phyloP scores from a whole-genome alignment of 176 grass and related monocot species.

The Cocos nucifera region DNA sequence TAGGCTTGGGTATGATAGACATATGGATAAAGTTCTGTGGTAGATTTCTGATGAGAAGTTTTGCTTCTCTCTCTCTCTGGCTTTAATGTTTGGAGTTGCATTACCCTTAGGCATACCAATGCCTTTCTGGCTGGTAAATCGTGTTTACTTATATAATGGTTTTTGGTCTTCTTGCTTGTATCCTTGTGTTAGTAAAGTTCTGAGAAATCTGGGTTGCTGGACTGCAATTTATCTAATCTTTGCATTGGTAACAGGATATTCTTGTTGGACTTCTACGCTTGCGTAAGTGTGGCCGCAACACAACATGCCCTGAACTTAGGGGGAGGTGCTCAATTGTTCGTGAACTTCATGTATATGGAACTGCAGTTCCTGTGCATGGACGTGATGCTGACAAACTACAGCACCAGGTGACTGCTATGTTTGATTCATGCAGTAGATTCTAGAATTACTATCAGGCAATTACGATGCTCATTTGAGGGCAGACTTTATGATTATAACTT shows the following conservation, averaged over 20 bases:
- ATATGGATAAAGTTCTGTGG: too few relatives aligned
- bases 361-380: slow-evolving; percentile 92
- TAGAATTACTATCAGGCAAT: not conserved
- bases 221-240: not conserved
- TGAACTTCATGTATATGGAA: slow-evolving; percentile 98
- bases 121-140: too few relatives aligned
- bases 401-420: slow-evolving; percentile 54
- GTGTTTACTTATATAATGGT: too few relatives aligned
- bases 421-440: not conserved
- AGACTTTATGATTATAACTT: not conserved
- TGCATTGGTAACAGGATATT: slow-evolving; percentile 63
- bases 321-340: slow-evolving; percentile 94
- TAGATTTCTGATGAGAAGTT: too few relatives aligned
- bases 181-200: too few relatives aligned
- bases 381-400: slow-evolving; percentile 80
- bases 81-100: too few relatives aligned
- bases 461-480: not conserved
- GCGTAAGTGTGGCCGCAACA: slow-evolving; percentile 76
- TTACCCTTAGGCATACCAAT: too few relatives aligned
- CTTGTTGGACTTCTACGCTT: slow-evolving; percentile 69
- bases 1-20: too few relatives aligned
- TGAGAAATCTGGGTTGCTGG: too few relatives aligned
- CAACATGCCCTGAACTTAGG: slow-evolving; percentile 79
- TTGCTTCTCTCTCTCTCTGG: too few relatives aligned
- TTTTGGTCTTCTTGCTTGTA: too few relatives aligned